phyloP scores from a whole-genome alignment of 2,329 filamentous ascomycete genomes.

The Talaromyces sp. region DNA sequence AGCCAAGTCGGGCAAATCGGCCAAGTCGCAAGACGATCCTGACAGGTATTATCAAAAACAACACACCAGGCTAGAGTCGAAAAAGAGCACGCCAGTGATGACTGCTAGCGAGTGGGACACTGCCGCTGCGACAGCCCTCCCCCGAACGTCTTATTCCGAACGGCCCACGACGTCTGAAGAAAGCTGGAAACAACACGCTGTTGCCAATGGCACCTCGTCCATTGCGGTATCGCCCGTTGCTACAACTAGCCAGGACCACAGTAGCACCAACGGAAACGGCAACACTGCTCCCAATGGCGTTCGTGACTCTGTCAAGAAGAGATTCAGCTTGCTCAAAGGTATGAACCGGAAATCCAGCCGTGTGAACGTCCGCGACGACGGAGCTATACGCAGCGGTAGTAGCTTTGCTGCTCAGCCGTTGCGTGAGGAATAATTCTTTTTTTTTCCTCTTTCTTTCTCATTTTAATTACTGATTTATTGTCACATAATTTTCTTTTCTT shows the following conservation, averaged over 20 bases:
- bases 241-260: constrained; percentile 20
- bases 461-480: constrained; percentile 13
- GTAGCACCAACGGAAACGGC: not conserved
- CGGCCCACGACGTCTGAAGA: constrained; percentile 26
- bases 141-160: constrained; percentile 28
- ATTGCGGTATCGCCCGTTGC: not conserved
- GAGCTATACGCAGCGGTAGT: constrained; percentile 14
- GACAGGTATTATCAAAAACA: constrained; percentile 3
- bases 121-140: constrained; percentile 28
- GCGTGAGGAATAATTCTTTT: constrained; percentile 28
- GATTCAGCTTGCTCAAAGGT: constrained; percentile 68
- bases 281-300: constrained; percentile 20
- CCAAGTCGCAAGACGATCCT: constrained; percentile 1
- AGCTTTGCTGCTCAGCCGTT: constrained; percentile 22
- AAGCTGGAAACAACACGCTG: constrained; percentile 16
- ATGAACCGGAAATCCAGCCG: constrained; percentile 65
- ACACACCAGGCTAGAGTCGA: constrained; percentile 12
- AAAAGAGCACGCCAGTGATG: constrained; percentile 10
- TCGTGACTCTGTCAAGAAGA: constrained; percentile 66
- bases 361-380: constrained; percentile 38
- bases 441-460: not conserved
- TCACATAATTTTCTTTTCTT: constrained; percentile 17
- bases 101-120: constrained; percentile 19
- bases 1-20: constrained; percentile 2
- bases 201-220: constrained; percentile 3